Evolutionary conservation across 2,329 filamentous ascomycete genomes (phyloP).

Genomic region (Claviceps pusilla): DNA sequence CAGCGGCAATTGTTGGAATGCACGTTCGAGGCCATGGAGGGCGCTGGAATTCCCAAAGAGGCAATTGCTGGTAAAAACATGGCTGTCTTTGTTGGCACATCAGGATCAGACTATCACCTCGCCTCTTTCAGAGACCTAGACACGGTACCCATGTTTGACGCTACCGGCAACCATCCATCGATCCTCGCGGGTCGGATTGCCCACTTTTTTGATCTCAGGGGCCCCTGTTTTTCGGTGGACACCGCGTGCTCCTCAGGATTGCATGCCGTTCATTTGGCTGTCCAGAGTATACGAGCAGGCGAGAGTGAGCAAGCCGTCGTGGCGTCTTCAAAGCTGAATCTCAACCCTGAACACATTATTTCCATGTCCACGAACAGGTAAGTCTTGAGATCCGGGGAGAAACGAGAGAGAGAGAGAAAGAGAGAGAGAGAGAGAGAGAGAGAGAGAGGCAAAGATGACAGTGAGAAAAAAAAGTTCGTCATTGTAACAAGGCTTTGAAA

Average conservation of each 20-base stretch:
- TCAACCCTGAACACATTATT: constrained; percentile 25
- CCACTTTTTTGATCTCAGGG: constrained; percentile 39
- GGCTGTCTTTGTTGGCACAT: constrained; percentile 34
- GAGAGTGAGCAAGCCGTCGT: constrained; percentile 33
- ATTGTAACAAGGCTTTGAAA: not conserved
- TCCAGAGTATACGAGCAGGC: constrained; percentile 31
- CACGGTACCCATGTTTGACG: constrained; percentile 36
- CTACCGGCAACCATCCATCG: constrained; percentile 33
- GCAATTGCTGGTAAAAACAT: constrained; percentile 31
- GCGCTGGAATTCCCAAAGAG: constrained; percentile 34
- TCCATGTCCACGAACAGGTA: constrained; percentile 13
- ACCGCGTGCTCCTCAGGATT: constrained; percentile 38
- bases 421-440: not conserved
- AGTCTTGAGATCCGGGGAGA: not conserved
- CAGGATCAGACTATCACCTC: constrained; percentile 33
- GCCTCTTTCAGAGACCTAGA: constrained; percentile 28
- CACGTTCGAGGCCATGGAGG: constrained; percentile 39
- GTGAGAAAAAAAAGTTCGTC: not conserved
- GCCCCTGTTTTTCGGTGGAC: constrained; percentile 36
- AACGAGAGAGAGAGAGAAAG: no score
- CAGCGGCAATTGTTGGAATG: constrained; percentile 38
- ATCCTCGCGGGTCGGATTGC: constrained; percentile 40
- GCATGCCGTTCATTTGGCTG: constrained; percentile 34
- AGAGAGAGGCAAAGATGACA: not conserved
- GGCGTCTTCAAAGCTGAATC: constrained; percentile 31